Evolutionary conservation across 495 filamentous ascomycete genomes (phyloP).

Genomic region (Neurospora sp.): DNA sequence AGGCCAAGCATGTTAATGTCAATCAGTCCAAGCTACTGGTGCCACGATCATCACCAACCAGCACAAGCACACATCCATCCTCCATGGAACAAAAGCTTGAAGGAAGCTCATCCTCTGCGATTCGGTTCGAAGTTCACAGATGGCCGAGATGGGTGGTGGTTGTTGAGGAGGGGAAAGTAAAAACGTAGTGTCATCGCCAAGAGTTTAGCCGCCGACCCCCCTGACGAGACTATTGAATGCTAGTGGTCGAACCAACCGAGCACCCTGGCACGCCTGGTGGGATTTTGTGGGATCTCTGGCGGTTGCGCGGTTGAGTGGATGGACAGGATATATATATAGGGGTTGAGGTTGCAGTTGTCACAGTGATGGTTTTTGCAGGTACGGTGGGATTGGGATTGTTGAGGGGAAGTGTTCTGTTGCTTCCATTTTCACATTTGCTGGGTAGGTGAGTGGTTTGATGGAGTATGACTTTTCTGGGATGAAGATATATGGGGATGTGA

Average conservation of each 20-base stretch:
- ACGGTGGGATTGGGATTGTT: background rate
- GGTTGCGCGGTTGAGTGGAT: background rate
- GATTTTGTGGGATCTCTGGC: background rate
- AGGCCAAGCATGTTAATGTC: background rate
- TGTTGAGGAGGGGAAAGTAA: background rate
- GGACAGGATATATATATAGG: no score
- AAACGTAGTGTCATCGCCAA: background rate
- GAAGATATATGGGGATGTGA: background rate
- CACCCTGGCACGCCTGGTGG: background rate
- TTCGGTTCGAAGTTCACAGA: background rate
- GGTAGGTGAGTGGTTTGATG: background rate
- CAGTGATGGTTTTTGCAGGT: background rate
- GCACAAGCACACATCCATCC: background rate
- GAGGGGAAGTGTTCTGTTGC: background rate
- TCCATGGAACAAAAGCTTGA: background rate
- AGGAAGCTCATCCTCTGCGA: no score
- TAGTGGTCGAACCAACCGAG: background rate
- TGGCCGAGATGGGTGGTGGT: background rate
- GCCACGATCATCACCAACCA: background rate
- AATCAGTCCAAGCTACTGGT: background rate
- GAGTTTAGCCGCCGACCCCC: background rate
- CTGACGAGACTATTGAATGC: background rate
- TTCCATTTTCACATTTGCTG: background rate
- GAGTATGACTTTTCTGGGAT: background rate
- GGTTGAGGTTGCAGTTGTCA: background rate